These are phyloP conservation scores for Scopulariopsis brevicaulis DNA, from an alignment of 2,329 filamentous ascomycete species.

Conservation along the genomic window DNA sequence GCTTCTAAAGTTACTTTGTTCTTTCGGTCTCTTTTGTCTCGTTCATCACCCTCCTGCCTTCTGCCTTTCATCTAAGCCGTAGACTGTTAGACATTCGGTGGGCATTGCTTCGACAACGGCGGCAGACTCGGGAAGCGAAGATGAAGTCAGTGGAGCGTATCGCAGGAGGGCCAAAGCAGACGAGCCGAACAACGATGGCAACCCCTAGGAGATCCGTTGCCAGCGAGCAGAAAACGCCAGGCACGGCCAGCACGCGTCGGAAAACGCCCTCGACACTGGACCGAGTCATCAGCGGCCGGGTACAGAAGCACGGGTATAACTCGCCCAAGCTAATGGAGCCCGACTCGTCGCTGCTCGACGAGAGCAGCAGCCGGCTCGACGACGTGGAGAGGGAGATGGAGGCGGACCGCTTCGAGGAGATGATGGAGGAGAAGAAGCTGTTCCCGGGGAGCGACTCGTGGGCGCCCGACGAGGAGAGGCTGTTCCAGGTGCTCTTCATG, in stretches of 20 bases:
- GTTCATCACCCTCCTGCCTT: neutral
- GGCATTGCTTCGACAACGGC: neutral
- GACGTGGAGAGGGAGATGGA: slow-evolving; percentile 4
- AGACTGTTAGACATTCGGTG: neutral
- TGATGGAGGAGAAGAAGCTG: slow-evolving; percentile 29
- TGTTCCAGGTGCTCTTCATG: slow-evolving; percentile 29
- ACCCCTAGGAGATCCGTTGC: neutral
- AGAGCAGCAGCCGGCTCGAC: neutral
- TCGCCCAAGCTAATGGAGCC: neutral
- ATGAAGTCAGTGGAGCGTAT: neutral
- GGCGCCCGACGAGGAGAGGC: slow-evolving; percentile 34
- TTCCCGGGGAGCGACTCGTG: slow-evolving; percentile 34
- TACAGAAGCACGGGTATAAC: neutral
- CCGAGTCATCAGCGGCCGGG: slow-evolving; percentile 1
- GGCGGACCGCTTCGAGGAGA: slow-evolving; percentile 17
- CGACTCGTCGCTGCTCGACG: neutral
- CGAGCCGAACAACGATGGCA: neutral
- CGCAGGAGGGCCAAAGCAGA: neutral
- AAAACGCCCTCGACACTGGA: neutral
- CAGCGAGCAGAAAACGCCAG: neutral
- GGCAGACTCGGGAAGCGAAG: neutral
- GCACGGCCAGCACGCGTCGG: neutral
- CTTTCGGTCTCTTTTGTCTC: neutral
- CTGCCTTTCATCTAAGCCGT: neutral
- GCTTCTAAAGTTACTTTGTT: neutral